Evolutionary conservation across 768 basidiomycete genomes (phyloP).

Genomic region (Lactarius psammicola): DNA sequence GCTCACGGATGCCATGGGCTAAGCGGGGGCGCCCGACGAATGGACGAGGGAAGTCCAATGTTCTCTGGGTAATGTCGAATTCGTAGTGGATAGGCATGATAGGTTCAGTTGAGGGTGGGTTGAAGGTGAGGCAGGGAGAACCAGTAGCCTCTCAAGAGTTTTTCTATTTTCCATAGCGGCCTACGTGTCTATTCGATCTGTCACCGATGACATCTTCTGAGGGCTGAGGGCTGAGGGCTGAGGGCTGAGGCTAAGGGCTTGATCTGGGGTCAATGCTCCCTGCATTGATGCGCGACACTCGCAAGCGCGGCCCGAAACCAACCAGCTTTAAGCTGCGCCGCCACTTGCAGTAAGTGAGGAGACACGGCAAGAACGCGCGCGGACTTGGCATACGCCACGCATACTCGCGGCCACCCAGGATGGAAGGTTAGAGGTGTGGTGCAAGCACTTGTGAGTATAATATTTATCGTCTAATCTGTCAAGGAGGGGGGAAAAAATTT

Average conservation of each 20-base stretch:
- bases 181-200: background rate
- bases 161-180: background rate
- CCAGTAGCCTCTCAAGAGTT: background rate
- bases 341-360: too few species aligned
- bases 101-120: background rate
- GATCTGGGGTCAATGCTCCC: too few species aligned
- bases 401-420: too few species aligned
- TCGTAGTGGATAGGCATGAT: background rate
- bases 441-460: too few species aligned
- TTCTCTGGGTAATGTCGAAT: background rate
- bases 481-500: too few species aligned
- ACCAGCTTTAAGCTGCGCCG: too few species aligned
- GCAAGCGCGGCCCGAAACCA: too few species aligned
- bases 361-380: too few species aligned
- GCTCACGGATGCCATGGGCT: background rate
- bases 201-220: background rate
- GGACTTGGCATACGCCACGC: too few species aligned
- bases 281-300: too few species aligned
- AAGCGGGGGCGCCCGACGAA: background rate
- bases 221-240: background rate
- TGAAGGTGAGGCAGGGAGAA: background rate
- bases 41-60: background rate
- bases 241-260: background rate
- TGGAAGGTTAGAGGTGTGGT: too few species aligned
- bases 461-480: too few species aligned